Evolutionary conservation across 192 early-diverging fungal genomes (phyloP).

Genomic region (Phycomyces nitens): DNA sequence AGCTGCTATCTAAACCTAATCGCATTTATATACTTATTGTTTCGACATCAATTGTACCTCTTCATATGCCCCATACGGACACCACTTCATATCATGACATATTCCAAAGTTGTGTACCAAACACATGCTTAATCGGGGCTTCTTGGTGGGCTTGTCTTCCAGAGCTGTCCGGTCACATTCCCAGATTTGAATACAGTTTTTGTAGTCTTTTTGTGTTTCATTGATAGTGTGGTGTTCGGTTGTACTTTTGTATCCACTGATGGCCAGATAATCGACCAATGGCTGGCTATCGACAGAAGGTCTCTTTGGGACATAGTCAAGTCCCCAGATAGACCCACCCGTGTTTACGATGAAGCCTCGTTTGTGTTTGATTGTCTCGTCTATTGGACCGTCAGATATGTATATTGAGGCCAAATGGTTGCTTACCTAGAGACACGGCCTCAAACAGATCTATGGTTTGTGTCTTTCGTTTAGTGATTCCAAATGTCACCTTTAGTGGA

Average conservation of each 20-base stretch:
- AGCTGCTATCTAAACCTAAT: not conserved
- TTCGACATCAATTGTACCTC: slow-evolving; percentile 22
- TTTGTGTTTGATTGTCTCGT: slow-evolving; percentile 2
- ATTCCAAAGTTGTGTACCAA: slow-evolving; percentile 37
- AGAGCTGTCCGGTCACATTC: slow-evolving; percentile 7
- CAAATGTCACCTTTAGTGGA: slow-evolving; percentile 1
- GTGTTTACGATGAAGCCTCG: slow-evolving; percentile 27
- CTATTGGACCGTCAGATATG: not conserved
- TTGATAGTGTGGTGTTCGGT: slow-evolving; percentile 23
- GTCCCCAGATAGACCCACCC: slow-evolving; percentile 38
- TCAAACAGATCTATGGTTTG: not conserved
- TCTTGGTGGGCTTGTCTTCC: not conserved
- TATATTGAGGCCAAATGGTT: not conserved
- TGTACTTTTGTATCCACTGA: slow-evolving; percentile 31
- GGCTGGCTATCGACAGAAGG: not conserved
- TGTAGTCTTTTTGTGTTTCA: slow-evolving; percentile 4
- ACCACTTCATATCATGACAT: slow-evolving; percentile 35
- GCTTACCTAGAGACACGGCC: not conserved
- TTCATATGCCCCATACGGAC: slow-evolving; percentile 35
- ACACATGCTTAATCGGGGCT: slow-evolving; percentile 31
- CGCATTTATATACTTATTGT: not conserved
- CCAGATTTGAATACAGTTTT: slow-evolving; percentile 39
- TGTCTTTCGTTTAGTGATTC: not conserved
- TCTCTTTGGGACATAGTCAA: slow-evolving; percentile 28
- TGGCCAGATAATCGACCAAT: slow-evolving; percentile 29